phyloP scores from a whole-genome alignment of 2,329 filamentous ascomycete species.

The Pestalotiopsis fici region DNA sequence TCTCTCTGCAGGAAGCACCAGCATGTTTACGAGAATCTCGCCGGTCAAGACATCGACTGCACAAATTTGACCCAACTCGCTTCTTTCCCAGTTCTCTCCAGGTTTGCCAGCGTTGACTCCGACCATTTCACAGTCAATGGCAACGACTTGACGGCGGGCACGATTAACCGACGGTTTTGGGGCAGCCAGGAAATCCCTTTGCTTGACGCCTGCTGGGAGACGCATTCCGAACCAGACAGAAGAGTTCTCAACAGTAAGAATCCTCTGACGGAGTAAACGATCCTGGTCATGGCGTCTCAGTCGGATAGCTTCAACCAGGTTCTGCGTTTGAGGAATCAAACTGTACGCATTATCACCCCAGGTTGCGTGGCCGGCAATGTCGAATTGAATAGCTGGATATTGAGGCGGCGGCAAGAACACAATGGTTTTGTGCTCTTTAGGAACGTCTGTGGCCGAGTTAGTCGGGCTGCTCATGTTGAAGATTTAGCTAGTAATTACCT shows the following conservation, averaged over 20 bases:
- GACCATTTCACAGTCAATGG: slow-evolving; percentile 52
- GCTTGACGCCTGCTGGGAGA: neutral
- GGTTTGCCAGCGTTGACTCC: slow-evolving; percentile 18
- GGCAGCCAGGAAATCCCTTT: neutral
- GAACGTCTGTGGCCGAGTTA: neutral
- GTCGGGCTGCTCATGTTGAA: neutral
- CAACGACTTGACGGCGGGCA: slow-evolving; percentile 35
- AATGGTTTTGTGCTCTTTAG: neutral
- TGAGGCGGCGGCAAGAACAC: neutral
- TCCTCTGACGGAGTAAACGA: neutral
- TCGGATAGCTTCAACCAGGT: slow-evolving; percentile 1
- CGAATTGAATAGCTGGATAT: neutral
- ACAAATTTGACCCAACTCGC: slow-evolving; percentile 24
- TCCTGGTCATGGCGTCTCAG: neutral
- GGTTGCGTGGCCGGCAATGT: no score
- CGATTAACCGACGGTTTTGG: neutral
- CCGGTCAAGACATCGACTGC: slow-evolving; percentile 46
- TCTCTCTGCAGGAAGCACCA: slow-evolving; percentile 35
- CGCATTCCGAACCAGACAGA: neutral
- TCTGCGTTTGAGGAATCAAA: neutral
- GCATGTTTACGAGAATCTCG: slow-evolving; percentile 42
- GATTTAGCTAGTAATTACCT: neutral
- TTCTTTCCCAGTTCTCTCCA: slow-evolving; percentile 6
- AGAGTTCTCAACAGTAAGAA: neutral
- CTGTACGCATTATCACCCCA: slow-evolving; percentile 4